Conservation (phyloP, 129 eudicot genomes). For the Kitagawia praeruptora region DNA sequence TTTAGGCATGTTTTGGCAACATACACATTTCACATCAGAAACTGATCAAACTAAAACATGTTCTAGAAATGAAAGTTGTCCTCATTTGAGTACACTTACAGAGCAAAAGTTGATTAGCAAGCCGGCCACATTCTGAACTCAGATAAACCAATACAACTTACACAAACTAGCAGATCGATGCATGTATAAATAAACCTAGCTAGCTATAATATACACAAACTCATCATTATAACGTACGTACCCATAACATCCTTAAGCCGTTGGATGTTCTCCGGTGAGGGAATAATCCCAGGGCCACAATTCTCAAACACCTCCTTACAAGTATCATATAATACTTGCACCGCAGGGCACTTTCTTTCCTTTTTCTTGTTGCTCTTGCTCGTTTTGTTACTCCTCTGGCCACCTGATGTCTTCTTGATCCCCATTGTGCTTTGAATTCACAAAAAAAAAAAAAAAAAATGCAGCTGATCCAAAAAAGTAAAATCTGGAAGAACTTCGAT, state of each 20-base stretch:
- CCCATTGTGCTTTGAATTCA: slow-evolving; percentile 32
- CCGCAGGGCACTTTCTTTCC: slow-evolving; percentile 31
- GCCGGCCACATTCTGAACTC: not conserved
- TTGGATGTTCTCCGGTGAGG: slow-evolving; percentile 46
- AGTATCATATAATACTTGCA: slow-evolving; percentile 57
- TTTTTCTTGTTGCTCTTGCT: slow-evolving; percentile 32
- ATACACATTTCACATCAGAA: not conserved
- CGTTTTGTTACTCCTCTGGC: slow-evolving; percentile 22
- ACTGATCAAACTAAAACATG: not conserved
- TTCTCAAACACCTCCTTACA: slow-evolving; percentile 67
- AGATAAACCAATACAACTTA: not conserved
- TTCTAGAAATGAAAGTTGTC: not conserved
- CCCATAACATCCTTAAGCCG: slow-evolving; percentile 50
- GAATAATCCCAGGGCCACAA: slow-evolving; percentile 76
- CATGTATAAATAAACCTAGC: not conserved
- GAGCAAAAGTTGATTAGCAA: not conserved
- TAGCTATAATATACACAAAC: not conserved
- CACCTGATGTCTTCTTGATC: slow-evolving; percentile 36
- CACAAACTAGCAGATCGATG: not conserved
- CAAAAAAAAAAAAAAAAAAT: slow-evolving; percentile 20
- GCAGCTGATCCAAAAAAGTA: not conserved
- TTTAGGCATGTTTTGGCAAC: no score
- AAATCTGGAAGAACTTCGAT: no score
- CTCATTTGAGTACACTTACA: not conserved
- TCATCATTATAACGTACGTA: no score